Evolutionary conservation across 805 yeast genomes (phyloP).

Genomic region (Myxozyma udenii): DNA sequence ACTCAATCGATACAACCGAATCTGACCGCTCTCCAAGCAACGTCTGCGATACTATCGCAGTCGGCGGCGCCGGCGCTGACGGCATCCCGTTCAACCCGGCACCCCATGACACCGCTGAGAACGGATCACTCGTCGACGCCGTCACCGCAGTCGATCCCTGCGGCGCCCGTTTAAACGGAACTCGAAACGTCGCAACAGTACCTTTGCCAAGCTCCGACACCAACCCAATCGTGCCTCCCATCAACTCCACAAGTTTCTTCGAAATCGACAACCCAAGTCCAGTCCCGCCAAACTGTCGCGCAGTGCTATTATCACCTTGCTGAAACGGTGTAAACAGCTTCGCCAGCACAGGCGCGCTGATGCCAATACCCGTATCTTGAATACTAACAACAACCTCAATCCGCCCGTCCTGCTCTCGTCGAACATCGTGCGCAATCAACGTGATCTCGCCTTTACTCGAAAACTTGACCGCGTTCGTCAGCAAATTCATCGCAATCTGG

Average conservation of each 20-base stretch:
- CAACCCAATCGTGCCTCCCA: constrained; percentile 49
- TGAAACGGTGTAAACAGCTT: constrained; percentile 53
- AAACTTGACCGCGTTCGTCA: constrained; percentile 55
- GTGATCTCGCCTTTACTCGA: constrained; percentile 46
- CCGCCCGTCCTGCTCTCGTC: constrained; percentile 39
- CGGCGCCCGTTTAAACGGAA: constrained; percentile 29
- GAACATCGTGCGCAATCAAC: constrained; percentile 37
- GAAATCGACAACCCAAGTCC: constrained; percentile 52
- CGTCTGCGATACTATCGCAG: background rate
- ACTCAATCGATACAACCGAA: background rate
- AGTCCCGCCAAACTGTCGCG: constrained; percentile 53
- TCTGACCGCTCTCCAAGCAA: no score
- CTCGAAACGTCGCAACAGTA: constrained; percentile 45
- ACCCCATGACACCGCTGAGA: constrained; percentile 10
- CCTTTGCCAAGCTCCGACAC: constrained; percentile 50
- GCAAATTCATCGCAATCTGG: constrained; percentile 51
- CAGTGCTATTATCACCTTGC: constrained; percentile 55
- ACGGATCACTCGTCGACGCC: background rate
- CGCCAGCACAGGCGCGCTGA: constrained; percentile 45
- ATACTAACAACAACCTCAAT: constrained; percentile 38
- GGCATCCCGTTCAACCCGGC: constrained; percentile 6
- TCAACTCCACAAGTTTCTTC: constrained; percentile 47
- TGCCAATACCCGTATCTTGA: constrained; percentile 53
- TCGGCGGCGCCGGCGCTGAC: constrained; percentile 1
- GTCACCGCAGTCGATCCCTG: constrained; percentile 33